phyloP scores from a whole-genome alignment of 2,329 filamentous ascomycete species.

The Scedosporium apiospermum region DNA sequence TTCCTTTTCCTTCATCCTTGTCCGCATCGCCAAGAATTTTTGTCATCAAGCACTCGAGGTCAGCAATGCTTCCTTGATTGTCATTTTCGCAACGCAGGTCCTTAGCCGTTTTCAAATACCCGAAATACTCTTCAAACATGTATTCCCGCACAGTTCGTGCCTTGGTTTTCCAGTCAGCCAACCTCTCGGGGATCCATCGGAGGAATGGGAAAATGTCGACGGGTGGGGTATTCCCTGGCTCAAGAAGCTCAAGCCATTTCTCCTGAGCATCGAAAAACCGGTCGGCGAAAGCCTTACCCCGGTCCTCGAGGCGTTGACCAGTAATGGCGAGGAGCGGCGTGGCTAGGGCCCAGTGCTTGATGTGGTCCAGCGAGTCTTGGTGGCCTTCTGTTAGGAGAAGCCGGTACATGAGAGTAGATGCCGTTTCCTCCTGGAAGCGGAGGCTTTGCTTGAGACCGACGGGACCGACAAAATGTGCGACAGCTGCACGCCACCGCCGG shows the following conservation, averaged over 20 bases:
- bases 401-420: constrained; percentile 11
- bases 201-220: constrained; percentile 17
- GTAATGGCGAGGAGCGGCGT: constrained; percentile 16
- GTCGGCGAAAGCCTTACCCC: constrained; percentile 8
- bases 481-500: constrained; percentile 13
- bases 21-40: constrained; percentile 13
- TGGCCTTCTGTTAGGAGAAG: constrained; percentile 11
- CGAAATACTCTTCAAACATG: constrained; percentile 9
- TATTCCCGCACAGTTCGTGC: constrained; percentile 13
- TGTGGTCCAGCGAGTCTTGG: constrained; percentile 8
- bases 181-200: constrained; percentile 12
- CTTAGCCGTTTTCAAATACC: constrained; percentile 1
- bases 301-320: constrained; percentile 12
- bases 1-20: constrained; percentile 2
- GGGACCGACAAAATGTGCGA: constrained; percentile 13
- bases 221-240: constrained; percentile 16
- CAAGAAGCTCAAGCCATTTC: constrained; percentile 15
- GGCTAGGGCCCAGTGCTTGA: constrained; percentile 15
- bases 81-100: neutral
- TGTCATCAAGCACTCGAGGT: constrained; percentile 9
- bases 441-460: constrained; percentile 11
- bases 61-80: neutral
- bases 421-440: constrained; percentile 13
- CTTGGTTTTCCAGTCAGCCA: constrained; percentile 14
- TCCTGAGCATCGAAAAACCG: constrained; percentile 15